phyloP scores from a whole-genome alignment of 805 yeast genomes.

The Candida orba region DNA sequence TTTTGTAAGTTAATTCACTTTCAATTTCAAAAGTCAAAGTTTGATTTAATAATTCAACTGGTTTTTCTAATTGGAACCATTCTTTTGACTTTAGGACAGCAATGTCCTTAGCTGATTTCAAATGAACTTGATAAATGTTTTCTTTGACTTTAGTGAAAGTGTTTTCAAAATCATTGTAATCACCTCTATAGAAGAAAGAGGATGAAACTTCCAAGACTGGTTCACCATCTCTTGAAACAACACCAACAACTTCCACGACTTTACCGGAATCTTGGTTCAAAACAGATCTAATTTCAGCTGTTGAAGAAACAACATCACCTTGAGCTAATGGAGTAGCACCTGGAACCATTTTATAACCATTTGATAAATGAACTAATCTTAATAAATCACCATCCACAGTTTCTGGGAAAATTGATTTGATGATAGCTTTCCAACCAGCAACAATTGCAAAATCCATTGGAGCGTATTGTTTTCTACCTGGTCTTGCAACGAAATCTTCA shows the following conservation, averaged over 20 bases:
- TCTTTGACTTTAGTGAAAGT: slow-evolving; percentile 86
- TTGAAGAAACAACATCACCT: slow-evolving; percentile 78
- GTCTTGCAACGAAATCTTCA: slow-evolving; percentile 88
- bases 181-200: slow-evolving; percentile 94
- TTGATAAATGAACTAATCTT: slow-evolving; percentile 89
- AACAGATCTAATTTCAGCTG: slow-evolving; percentile 83
- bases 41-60: slow-evolving; percentile 66
- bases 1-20: slow-evolving; percentile 76
- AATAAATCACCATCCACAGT: slow-evolving; percentile 94
- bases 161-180: slow-evolving; percentile 78
- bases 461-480: slow-evolving; percentile 77
- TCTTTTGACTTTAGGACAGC: slow-evolving; percentile 93
- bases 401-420: slow-evolving; percentile 96
- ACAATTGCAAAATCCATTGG: slow-evolving; percentile 99
- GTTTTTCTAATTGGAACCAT: slow-evolving; percentile 87
- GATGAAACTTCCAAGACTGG: slow-evolving; percentile 93
- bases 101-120: slow-evolving; percentile 76
- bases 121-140: slow-evolving; percentile 73
- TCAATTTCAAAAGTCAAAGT: slow-evolving; percentile 84
- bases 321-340: slow-evolving; percentile 85
- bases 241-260: slow-evolving; percentile 91
- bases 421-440: slow-evolving; percentile 96
- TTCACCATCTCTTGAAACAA: slow-evolving; percentile 63
- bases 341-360: slow-evolving; percentile 88
- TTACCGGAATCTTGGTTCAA: slow-evolving; percentile 90